A percentile compares a stretch with the other conserved stretches of the same genome.
Conservation (phyloP, 2,329 filamentous ascomycete genomes). For the Eutypella sp. region DNA sequence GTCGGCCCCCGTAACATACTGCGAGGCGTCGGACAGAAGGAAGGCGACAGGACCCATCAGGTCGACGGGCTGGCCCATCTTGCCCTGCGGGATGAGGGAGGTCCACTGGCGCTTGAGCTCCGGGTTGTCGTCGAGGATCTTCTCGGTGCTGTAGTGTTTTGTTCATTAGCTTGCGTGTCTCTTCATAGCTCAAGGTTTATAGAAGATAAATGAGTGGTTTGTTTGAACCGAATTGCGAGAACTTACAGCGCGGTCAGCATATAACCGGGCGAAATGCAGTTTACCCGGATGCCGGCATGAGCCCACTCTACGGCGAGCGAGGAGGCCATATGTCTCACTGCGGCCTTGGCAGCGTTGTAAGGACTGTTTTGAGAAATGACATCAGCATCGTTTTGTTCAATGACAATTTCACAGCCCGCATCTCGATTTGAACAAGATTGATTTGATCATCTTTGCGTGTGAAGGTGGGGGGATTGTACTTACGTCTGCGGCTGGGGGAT, state of each 20-base stretch:
- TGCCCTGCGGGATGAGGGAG: conserved; percentile 83
- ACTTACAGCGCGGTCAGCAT: conserved; percentile 90
- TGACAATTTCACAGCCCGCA: not conserved
- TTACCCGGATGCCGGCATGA: conserved; percentile 79
- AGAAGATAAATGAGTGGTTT: not conserved
- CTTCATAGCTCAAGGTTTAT: too few relatives aligned
- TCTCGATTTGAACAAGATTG: conserved; percentile 1
- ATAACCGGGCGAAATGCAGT: conserved; percentile 92
- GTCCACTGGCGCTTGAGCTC: conserved; percentile 88
- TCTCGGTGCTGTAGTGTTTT: conserved; percentile 62
- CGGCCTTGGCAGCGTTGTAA: conserved; percentile 92
- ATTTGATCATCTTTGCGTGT: not conserved
- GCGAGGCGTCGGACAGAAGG: conserved; percentile 72
- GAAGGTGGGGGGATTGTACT: conserved; percentile 20
- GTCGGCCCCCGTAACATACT: conserved; percentile 69
- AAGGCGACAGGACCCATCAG: conserved; percentile 91
- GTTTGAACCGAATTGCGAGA: too few relatives aligned
- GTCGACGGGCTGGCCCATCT: conserved; percentile 89
- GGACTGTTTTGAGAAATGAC: conserved; percentile 41
- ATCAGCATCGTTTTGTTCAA: conserved; percentile 8
- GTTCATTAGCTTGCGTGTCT: not conserved
- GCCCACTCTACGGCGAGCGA: conserved; percentile 95
- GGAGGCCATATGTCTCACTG: conserved; percentile 79
- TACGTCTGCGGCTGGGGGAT: conserved; percentile 85
- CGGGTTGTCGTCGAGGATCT: conserved; percentile 90